A percentile compares a stretch with the other conserved stretches of the same genome.
Conservation (phyloP, 768 basidiomycete species). For the Leucocoprinus sp. region DNA sequence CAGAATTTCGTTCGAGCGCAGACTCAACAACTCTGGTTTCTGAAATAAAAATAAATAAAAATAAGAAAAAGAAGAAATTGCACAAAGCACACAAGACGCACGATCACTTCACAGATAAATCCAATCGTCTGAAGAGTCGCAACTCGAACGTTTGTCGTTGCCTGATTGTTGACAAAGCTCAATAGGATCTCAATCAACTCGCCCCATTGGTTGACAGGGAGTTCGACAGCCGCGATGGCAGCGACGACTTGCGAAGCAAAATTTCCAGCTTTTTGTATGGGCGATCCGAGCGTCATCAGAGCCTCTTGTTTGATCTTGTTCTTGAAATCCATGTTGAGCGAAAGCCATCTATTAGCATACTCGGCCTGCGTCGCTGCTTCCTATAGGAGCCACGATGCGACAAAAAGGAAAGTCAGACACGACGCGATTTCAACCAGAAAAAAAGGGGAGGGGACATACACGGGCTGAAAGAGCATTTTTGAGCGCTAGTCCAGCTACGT, state of each 20-base stretch:
- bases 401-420: no score
- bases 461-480: constrained; percentile 91
- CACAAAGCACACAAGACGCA: constrained; percentile 35
- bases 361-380: constrained; percentile 69
- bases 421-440: no score
- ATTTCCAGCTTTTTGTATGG: constrained; percentile 62
- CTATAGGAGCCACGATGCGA: constrained; percentile 32
- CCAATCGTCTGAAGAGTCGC: constrained; percentile 93
- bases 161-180: constrained; percentile 72
- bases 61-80: constrained; percentile 4
- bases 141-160: constrained; percentile 69
- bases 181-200: constrained; percentile 85
- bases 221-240: constrained; percentile 89
- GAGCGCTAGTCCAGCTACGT: constrained; percentile 93
- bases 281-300: constrained; percentile 74
- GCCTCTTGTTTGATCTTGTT: constrained; percentile 83
- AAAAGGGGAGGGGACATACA: constrained; percentile 56
- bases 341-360: constrained; percentile 74
- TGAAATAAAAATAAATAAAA: constrained; percentile 27
- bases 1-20: constrained; percentile 93
- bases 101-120: constrained; percentile 94
- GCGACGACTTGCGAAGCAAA: constrained; percentile 92
- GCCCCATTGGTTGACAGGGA: constrained; percentile 82
- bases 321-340: constrained; percentile 58
- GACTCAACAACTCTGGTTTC: constrained; percentile 88